Evolutionary conservation across 2,329 filamentous ascomycete species (phyloP).

Genomic region (Venturia aucupariae): DNA sequence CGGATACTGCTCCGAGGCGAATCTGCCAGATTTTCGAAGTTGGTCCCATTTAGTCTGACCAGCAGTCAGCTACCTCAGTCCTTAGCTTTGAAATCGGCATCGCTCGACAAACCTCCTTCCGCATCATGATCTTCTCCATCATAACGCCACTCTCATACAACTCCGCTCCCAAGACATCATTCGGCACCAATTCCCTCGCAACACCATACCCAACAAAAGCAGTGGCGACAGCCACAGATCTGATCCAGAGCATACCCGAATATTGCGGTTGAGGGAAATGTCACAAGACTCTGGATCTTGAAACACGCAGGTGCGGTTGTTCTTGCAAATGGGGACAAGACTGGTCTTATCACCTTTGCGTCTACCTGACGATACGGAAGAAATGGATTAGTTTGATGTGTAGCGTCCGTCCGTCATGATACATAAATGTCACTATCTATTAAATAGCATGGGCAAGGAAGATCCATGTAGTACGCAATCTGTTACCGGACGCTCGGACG

Average conservation of each 20-base stretch:
- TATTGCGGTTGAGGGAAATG: neutral
- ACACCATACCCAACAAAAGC: neutral
- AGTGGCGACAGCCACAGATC: constrained; percentile 1
- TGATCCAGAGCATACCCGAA: neutral
- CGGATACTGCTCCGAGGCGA: constrained; percentile 27
- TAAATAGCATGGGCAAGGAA: neutral
- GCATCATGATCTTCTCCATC: constrained; percentile 27
- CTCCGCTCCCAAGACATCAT: constrained; percentile 26
- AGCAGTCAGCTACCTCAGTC: constrained; percentile 8
- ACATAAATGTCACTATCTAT: no score
- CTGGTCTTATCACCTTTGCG: neutral
- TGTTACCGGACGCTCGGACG: neutral
- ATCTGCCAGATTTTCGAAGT: constrained; percentile 25
- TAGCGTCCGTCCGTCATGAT: neutral
- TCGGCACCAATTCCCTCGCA: constrained; percentile 24
- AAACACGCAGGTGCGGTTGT: neutral
- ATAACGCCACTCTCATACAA: constrained; percentile 32
- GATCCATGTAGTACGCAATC: neutral
- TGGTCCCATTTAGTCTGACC: constrained; percentile 29
- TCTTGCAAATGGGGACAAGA: neutral
- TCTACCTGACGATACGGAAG: neutral
- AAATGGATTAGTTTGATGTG: neutral
- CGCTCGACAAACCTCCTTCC: constrained; percentile 22
- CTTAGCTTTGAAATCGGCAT: constrained; percentile 7
- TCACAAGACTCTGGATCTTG: neutral